Percentiles rank a stretch among this genome's conserved stretches.
phyloP scores from a whole-genome alignment of 2,329 filamentous ascomycete genomes.

The Aspergillus phoenicis region DNA sequence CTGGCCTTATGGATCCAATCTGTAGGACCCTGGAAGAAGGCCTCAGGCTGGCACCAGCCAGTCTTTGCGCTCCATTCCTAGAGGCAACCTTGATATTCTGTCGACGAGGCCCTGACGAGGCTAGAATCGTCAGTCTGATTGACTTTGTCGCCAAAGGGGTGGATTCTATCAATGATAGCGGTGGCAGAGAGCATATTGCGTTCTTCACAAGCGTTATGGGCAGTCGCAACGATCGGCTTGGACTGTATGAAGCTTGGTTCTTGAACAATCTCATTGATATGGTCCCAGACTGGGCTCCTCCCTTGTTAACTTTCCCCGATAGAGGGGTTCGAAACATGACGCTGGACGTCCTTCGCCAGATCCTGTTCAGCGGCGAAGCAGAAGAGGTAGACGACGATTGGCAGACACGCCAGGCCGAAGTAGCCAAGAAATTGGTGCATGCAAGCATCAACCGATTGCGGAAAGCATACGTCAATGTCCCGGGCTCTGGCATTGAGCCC shows the following conservation, averaged over 20 bases:
- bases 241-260: slow-evolving; percentile 38
- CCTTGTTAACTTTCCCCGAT: slow-evolving; percentile 56
- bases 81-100: slow-evolving; percentile 61
- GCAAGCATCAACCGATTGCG: slow-evolving; percentile 38
- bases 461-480: slow-evolving; percentile 32
- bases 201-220: slow-evolving; percentile 58
- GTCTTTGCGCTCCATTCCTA: slow-evolving; percentile 58
- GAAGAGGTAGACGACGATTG: slow-evolving; percentile 33
- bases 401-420: slow-evolving; percentile 28
- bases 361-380: slow-evolving; percentile 45
- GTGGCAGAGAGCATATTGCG: slow-evolving; percentile 51
- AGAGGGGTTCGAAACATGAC: slow-evolving; percentile 49
- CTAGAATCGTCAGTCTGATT: slow-evolving; percentile 43
- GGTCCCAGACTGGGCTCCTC: slow-evolving; percentile 55
- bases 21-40: slow-evolving; percentile 57
- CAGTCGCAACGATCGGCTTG: slow-evolving; percentile 42
- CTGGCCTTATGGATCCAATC: slow-evolving; percentile 54
- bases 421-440: slow-evolving; percentile 37
- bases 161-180: slow-evolving; percentile 52
- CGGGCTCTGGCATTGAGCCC: slow-evolving; percentile 35
- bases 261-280: slow-evolving; percentile 40
- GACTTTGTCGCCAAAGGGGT: slow-evolving; percentile 50
- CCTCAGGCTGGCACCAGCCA: slow-evolving; percentile 55
- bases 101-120: slow-evolving; percentile 38
- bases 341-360: slow-evolving; percentile 44